Conservation (phyloP, 78 protist genomes). For the Guillardia theta region DNA sequence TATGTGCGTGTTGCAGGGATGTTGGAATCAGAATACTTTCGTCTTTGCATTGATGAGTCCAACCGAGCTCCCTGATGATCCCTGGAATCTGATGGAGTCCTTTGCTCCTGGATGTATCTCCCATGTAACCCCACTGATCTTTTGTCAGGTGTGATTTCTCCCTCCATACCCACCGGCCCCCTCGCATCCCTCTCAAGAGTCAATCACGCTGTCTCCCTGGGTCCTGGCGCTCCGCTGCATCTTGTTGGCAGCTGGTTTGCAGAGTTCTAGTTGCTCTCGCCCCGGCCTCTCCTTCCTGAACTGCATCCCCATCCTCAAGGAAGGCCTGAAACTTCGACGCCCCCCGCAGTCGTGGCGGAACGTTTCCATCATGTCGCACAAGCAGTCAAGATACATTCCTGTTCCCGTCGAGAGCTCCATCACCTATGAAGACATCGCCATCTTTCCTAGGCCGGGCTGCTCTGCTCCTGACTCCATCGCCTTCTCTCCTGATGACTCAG, state of each 20-base stretch:
- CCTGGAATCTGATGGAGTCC: not conserved
- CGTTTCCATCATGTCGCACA: not conserved
- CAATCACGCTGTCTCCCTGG: not conserved
- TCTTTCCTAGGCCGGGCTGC: conserved; percentile 13
- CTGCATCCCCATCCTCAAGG: not conserved
- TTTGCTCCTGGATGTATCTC: not conserved
- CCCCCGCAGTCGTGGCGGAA: not conserved
- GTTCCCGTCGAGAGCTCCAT: not conserved
- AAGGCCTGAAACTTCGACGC: no score
- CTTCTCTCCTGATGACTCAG: conserved; percentile 18
- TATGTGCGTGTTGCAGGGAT: no score
- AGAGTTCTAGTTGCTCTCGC: not conserved
- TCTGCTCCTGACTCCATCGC: conserved; percentile 26
- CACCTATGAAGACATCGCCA: not conserved
- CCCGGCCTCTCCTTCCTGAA: not conserved
- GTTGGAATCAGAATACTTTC: no score
- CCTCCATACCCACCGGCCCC: not conserved
- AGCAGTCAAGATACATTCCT: not conserved
- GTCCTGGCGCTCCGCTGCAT: not conserved
- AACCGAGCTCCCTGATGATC: not conserved
- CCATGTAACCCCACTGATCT: no score
- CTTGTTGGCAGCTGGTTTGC: not conserved
- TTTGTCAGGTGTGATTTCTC: no score
- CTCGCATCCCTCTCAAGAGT: not conserved
- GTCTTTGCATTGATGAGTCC: no score